Percentiles rank a stretch among this genome's conserved stretches.
These are phyloP conservation scores for Anisogramma anomala DNA, from an alignment of 2,329 filamentous ascomycete species.

Conservation along the genomic window DNA sequence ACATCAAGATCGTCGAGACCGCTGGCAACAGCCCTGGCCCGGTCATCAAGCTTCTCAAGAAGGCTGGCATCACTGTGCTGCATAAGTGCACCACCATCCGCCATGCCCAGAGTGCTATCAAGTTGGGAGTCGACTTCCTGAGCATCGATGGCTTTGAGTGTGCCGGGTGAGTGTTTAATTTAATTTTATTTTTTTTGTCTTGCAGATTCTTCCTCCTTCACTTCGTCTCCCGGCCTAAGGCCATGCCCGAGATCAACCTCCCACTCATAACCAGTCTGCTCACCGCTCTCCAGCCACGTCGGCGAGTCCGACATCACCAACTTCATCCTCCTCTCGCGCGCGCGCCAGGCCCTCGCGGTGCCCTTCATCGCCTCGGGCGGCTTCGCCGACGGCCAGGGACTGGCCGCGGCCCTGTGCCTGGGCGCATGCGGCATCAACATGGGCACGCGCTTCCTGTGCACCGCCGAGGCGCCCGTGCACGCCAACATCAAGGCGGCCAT, in stretches of 20 bases:
- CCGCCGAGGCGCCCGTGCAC: constrained; percentile 85
- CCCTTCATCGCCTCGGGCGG: constrained; percentile 95
- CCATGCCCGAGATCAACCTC: neutral
- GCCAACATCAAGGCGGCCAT: constrained; percentile 89
- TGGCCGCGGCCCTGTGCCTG: constrained; percentile 80
- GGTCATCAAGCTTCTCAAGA: constrained; percentile 78
- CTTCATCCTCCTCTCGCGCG: constrained; percentile 75
- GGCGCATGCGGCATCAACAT: constrained; percentile 96
- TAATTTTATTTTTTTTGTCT: neutral
- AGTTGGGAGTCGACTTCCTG: constrained; percentile 91
- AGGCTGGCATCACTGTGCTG: constrained; percentile 63
- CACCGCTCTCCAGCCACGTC: constrained; percentile 44
- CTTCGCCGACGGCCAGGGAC: constrained; percentile 86
- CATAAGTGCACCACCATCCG: constrained; percentile 96
- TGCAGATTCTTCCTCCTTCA: too few relatives aligned
- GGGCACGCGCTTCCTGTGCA: constrained; percentile 97
- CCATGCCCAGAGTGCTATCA: constrained; percentile 82
- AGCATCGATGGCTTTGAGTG: constrained; percentile 98
- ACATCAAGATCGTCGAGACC: constrained; percentile 72
- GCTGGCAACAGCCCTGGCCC: constrained; percentile 58
- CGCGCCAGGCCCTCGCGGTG: constrained; percentile 69
- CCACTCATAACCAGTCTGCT: neutral
- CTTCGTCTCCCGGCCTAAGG: neutral
- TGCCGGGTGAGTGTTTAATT: constrained; percentile 43
- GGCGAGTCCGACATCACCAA: constrained; percentile 82